phyloP scores from a whole-genome alignment of 176 grass and related monocot genomes.

The Alloteropsis semialata region DNA sequence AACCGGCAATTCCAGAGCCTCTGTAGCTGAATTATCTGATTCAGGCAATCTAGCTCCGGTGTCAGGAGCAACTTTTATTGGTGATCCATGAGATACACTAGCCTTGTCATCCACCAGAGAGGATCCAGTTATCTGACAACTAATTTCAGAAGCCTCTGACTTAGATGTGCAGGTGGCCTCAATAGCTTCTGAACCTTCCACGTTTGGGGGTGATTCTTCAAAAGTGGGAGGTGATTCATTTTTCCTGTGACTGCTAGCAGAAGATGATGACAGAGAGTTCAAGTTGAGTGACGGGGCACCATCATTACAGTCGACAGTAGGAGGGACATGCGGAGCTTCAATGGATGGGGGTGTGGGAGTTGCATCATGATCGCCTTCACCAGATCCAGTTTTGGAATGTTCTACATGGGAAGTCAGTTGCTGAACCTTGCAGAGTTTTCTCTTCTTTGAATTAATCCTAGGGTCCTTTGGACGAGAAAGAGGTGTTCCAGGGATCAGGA shows the following conservation, averaged over 20 bases:
- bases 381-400: conserved; percentile 20
- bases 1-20: conserved; percentile 16
- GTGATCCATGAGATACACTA: conserved; percentile 7
- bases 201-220: conserved; percentile 28
- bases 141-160: conserved; percentile 27
- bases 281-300: conserved; percentile 32
- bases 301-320: conserved; percentile 9
- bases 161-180: background rate
- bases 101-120: conserved; percentile 8
- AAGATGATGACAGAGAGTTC: conserved; percentile 53
- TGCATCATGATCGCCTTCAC: conserved; percentile 5
- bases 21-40: conserved; percentile 24
- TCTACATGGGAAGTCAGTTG: conserved; percentile 27
- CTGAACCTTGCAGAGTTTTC: conserved; percentile 34
- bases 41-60: background rate
- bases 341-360: conserved; percentile 22
- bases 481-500: conserved; percentile 53
- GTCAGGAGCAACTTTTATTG: conserved; percentile 8
- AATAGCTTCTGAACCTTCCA: conserved; percentile 26
- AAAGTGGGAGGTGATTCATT: conserved; percentile 11
- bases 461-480: conserved; percentile 75
- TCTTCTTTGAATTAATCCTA: conserved; percentile 70
- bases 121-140: conserved; percentile 9
- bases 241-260: conserved; percentile 22
- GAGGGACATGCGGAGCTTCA: conserved; percentile 5